Evolutionary conservation across 1,284 basidiomycete species (phyloP).

Genomic region (Papiliotrema flavescens): DNA sequence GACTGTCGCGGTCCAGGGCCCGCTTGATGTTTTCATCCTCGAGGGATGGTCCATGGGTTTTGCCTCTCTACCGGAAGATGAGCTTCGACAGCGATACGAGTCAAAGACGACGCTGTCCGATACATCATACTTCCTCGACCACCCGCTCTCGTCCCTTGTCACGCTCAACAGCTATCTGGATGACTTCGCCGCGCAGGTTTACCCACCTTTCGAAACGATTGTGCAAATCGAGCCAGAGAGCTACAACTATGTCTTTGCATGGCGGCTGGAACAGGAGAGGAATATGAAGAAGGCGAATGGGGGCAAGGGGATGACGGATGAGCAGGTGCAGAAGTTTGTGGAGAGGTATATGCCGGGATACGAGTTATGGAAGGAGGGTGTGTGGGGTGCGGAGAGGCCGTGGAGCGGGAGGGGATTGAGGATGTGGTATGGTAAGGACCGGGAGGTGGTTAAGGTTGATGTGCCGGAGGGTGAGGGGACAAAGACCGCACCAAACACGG

Average conservation of each 20-base stretch:
- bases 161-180: slow-evolving; percentile 32
- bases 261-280: slow-evolving; percentile 83
- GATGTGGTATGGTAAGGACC: slow-evolving; percentile 29
- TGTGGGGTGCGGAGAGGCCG: slow-evolving; percentile 13
- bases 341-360: slow-evolving; percentile 44
- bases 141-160: slow-evolving; percentile 20
- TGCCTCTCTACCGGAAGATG: slow-evolving; percentile 21
- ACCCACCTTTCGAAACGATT: slow-evolving; percentile 27
- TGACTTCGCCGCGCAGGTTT: slow-evolving; percentile 22
- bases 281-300: slow-evolving; percentile 78
- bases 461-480: slow-evolving; percentile 3
- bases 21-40: slow-evolving; percentile 79
- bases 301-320: slow-evolving; percentile 81
- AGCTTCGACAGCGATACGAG: slow-evolving; percentile 47
- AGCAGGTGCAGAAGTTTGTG: slow-evolving; percentile 65
- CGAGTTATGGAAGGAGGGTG: slow-evolving; percentile 29
- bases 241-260: slow-evolving; percentile 49
- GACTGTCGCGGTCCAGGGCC: slow-evolving; percentile 40
- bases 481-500: background rate
- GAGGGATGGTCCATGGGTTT: slow-evolving; percentile 55
- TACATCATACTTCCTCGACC: slow-evolving; percentile 25
- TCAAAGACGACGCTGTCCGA: slow-evolving; percentile 10
- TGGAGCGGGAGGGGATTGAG: slow-evolving; percentile 34
- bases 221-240: slow-evolving; percentile 34
- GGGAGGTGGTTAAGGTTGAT: slow-evolving; percentile 31